A percentile compares a stretch with the other conserved stretches of the same genome.
Evolutionary conservation across 2,329 filamentous ascomycete species (phyloP).

Genomic region (Phaeosphaeriaceae sp.): DNA sequence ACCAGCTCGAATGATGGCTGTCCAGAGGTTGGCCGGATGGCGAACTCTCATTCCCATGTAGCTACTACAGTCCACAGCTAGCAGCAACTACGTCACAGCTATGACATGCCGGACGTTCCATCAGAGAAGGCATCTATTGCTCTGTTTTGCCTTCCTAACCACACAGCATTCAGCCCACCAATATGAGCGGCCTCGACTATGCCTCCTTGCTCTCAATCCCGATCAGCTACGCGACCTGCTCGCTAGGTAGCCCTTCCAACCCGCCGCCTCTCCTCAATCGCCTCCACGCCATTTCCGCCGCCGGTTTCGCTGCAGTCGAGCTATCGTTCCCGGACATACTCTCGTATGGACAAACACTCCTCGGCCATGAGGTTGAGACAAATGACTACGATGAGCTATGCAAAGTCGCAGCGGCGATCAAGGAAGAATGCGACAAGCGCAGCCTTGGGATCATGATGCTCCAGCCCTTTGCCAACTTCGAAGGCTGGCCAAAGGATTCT

Average conservation of each 20-base stretch:
- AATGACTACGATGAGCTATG: conserved; percentile 68
- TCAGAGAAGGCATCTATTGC: background rate
- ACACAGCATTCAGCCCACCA: conserved; percentile 1
- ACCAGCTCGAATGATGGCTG: background rate
- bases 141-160: background rate
- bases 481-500: conserved; percentile 71
- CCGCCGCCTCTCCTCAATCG: conserved; percentile 63
- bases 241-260: conserved; percentile 55
- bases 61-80: background rate
- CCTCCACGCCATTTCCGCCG: conserved; percentile 67
- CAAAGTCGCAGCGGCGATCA: conserved; percentile 62
- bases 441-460: conserved; percentile 71
- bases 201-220: conserved; percentile 52
- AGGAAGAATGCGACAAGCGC: conserved; percentile 61
- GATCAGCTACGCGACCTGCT: conserved; percentile 64
- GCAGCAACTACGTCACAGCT: conserved; percentile 25
- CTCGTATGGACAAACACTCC: conserved; percentile 63
- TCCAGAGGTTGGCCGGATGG: background rate
- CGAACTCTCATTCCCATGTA: background rate
- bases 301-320: conserved; percentile 74
- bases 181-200: conserved; percentile 44
- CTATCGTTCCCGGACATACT: conserved; percentile 77
- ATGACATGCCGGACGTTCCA: conserved; percentile 6
- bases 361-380: conserved; percentile 58
- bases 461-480: conserved; percentile 79